Evolutionary conservation across 1,284 basidiomycete species (phyloP).

Genomic region (Volvariella surrecta): DNA sequence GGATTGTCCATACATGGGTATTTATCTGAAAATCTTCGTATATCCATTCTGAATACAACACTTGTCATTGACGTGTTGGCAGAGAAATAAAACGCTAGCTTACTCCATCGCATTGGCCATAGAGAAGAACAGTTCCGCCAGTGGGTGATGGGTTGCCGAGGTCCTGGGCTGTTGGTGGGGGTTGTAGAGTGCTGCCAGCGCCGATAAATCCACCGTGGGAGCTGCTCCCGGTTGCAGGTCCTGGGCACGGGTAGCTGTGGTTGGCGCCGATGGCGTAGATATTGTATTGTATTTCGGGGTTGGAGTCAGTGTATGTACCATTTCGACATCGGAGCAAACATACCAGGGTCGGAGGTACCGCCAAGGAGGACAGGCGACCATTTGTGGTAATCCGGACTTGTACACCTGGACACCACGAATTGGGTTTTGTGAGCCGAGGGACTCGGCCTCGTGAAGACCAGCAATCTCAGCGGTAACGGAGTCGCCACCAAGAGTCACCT

Average conservation of each 20-base stretch:
- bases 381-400: slow-evolving; percentile 1
- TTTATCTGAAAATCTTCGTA: too few relatives aligned
- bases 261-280: background rate
- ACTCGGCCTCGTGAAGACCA: slow-evolving; percentile 5
- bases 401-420: slow-evolving; percentile 3
- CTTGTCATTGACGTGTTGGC: too few relatives aligned
- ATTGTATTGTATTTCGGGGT: slow-evolving; percentile 3
- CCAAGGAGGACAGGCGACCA: background rate
- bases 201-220: slow-evolving; percentile 1
- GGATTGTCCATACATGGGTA: too few relatives aligned
- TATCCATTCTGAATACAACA: too few relatives aligned
- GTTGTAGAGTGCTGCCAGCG: background rate
- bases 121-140: background rate
- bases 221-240: slow-evolving; percentile 1
- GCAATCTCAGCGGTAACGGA: slow-evolving; percentile 1
- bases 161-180: background rate
- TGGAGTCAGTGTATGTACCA: slow-evolving; percentile 5
- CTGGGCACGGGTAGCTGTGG: slow-evolving; percentile 2
- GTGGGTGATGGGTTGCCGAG: background rate
- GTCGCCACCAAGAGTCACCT: background rate
- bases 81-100: background rate
- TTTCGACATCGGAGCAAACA: too few relatives aligned
- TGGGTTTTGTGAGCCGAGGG: slow-evolving; percentile 1
- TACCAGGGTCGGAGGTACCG: too few relatives aligned
- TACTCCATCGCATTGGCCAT: slow-evolving; percentile 1